phyloP scores from a whole-genome alignment of 2,329 filamentous ascomycete species.

The Coniella lustricola region DNA sequence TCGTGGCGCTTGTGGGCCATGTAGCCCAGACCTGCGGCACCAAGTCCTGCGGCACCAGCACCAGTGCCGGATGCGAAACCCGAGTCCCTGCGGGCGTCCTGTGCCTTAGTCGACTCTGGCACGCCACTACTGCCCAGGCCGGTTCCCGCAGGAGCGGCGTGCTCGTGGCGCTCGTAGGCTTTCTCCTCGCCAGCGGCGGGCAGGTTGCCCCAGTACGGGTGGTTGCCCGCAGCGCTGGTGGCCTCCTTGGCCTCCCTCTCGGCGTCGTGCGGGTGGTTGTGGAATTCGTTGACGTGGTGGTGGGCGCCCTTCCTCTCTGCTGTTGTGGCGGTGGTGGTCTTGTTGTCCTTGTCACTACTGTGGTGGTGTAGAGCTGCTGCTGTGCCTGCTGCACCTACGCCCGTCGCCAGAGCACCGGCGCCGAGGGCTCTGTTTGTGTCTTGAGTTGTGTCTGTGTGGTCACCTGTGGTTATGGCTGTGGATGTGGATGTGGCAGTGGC shows the following conservation, averaged over 20 bases:
- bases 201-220: conserved; percentile 14
- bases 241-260: conserved; percentile 9
- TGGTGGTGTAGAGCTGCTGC: too few relatives aligned
- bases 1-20: neutral
- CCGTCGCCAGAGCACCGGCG: too few relatives aligned
- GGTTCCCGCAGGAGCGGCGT: too few relatives aligned
- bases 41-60: neutral
- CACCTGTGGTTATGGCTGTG: too few relatives aligned
- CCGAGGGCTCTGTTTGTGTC: too few relatives aligned
- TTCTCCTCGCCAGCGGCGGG: neutral
- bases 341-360: too few relatives aligned
- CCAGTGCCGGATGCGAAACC: conserved; percentile 2
- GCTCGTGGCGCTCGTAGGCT: neutral
- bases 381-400: too few relatives aligned
- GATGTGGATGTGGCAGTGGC: too few relatives aligned
- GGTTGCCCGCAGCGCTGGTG: conserved; percentile 13
- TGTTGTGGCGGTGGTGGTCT: too few relatives aligned
- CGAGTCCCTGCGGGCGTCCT: neutral
- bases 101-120: neutral
- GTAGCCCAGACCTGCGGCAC: neutral
- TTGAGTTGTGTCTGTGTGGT: too few relatives aligned
- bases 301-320: neutral
- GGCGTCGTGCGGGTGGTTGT: conserved; percentile 8
- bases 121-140: too few relatives aligned
- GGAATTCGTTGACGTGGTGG: conserved; percentile 1